Conservation (phyloP, 2,329 filamentous ascomycete genomes). For the Alternaria alternata region DNA sequence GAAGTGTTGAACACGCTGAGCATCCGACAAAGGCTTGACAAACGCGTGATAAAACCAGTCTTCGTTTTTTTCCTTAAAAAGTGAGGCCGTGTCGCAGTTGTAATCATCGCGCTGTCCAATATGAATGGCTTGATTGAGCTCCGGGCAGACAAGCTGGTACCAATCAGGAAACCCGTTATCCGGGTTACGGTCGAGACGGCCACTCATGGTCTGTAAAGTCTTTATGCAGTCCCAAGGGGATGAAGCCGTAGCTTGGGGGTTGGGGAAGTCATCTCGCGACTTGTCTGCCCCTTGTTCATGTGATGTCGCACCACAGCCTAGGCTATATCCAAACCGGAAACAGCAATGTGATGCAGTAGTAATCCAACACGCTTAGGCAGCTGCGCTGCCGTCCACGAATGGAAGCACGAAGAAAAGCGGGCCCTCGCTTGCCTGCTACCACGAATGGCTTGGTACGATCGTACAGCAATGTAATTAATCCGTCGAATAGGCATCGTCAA, state of each 20-base stretch:
- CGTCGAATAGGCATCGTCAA: not conserved
- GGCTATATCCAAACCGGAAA: not conserved
- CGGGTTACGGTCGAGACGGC: not conserved
- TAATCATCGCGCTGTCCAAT: not conserved
- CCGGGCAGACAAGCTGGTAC: not conserved
- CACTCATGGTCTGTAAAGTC: not conserved
- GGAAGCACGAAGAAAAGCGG: too few species aligned
- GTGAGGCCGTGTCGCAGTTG: not conserved
- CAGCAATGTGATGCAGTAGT: not conserved
- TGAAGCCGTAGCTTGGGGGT: not conserved
- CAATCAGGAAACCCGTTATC: not conserved
- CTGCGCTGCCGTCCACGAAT: too few species aligned
- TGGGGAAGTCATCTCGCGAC: not conserved
- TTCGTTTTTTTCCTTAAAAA: not conserved
- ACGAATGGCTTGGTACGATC: too few species aligned
- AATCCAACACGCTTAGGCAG: too few species aligned
- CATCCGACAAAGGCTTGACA: not conserved
- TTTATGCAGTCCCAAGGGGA: too few species aligned
- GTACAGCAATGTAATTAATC: not conserved
- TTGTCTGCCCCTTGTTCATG: not conserved
- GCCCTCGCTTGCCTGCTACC: too few species aligned
- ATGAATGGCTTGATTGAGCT: not conserved
- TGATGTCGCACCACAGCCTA: not conserved
- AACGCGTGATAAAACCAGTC: constrained; percentile 1
- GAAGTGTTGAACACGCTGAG: not conserved